Evolutionary conservation across 192 early-diverging fungal species (phyloP).

Genomic region (Jimgerdemannia lactiflua): DNA sequence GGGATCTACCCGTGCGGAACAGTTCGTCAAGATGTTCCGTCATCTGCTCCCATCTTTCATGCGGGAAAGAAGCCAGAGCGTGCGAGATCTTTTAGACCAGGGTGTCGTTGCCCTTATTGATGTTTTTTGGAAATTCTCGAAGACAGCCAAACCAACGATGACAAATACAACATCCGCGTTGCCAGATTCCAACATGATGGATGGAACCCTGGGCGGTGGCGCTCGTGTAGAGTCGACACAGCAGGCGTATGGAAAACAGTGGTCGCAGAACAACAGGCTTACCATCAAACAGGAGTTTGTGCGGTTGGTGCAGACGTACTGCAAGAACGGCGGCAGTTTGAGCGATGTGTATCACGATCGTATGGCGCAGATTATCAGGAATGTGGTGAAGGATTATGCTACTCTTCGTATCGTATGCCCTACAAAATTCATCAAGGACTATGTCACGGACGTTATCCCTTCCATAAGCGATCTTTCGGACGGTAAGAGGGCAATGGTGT

Average conservation of each 20-base stretch:
- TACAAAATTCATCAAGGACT: slow-evolving; percentile 47
- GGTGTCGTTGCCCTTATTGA: slow-evolving; percentile 44
- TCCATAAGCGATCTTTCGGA: slow-evolving; percentile 20
- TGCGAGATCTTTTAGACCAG: slow-evolving; percentile 31
- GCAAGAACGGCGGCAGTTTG: slow-evolving; percentile 37
- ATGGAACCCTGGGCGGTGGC: neutral
- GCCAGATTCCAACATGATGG: neutral
- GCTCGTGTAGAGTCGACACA: slow-evolving; percentile 10
- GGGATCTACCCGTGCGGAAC: slow-evolving; percentile 51
- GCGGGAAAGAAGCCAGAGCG: slow-evolving; percentile 1
- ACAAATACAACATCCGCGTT: neutral
- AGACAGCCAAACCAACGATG: slow-evolving; percentile 35
- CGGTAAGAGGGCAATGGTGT: slow-evolving; percentile 10
- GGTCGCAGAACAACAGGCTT: slow-evolving; percentile 56
- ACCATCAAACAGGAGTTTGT: slow-evolving; percentile 55
- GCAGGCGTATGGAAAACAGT: slow-evolving; percentile 45
- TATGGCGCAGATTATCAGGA: slow-evolving; percentile 40
- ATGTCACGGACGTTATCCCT: slow-evolving; percentile 34
- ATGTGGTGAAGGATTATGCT: slow-evolving; percentile 45
- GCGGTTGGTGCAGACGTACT: slow-evolving; percentile 40
- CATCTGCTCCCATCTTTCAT: slow-evolving; percentile 36
- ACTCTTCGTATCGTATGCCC: slow-evolving; percentile 30
- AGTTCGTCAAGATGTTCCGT: slow-evolving; percentile 47
- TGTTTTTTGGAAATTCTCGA: slow-evolving; percentile 45
- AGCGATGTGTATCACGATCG: slow-evolving; percentile 42